Conservation (phyloP, 148 eudicot genomes). For the Nepenthes gracilis region DNA sequence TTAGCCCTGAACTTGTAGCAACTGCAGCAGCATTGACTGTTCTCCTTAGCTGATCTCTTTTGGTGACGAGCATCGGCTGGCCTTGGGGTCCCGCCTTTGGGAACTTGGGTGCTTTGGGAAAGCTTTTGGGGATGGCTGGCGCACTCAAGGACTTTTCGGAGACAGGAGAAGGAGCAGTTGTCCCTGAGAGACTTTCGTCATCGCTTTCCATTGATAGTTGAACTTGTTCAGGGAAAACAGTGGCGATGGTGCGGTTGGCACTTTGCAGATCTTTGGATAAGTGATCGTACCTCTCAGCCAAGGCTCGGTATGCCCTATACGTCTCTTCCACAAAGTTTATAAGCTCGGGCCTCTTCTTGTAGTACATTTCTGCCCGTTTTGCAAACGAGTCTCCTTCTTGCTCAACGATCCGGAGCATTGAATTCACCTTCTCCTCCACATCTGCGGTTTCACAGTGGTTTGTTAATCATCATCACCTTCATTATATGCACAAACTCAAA, state of each 20-base stretch:
- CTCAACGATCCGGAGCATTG: slow-evolving; percentile 61
- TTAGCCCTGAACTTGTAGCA: slow-evolving; percentile 32
- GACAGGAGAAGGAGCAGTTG: slow-evolving; percentile 21
- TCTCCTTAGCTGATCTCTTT: slow-evolving; percentile 41
- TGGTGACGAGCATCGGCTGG: slow-evolving; percentile 41
- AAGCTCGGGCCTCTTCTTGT: slow-evolving; percentile 77
- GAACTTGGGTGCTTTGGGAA: slow-evolving; percentile 30
- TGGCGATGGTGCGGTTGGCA: slow-evolving; percentile 73
- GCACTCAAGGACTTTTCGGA: slow-evolving; percentile 7
- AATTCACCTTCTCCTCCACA: slow-evolving; percentile 71
- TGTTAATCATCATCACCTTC: not conserved
- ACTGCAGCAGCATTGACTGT: slow-evolving; percentile 13
- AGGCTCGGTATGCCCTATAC: slow-evolving; percentile 61
- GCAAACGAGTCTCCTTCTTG: slow-evolving; percentile 93
- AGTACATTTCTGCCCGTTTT: slow-evolving; percentile 83
- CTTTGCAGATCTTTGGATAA: slow-evolving; percentile 66
- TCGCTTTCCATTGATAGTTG: slow-evolving; percentile 51
- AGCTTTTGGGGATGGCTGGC: slow-evolving; percentile 22
- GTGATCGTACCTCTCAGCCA: slow-evolving; percentile 83
- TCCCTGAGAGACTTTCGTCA: slow-evolving; percentile 22
- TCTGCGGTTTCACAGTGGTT: slow-evolving; percentile 21
- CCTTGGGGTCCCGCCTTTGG: slow-evolving; percentile 18
- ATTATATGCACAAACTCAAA: not conserved
- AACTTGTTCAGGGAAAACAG: slow-evolving; percentile 62
- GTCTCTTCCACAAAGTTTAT: slow-evolving; percentile 64